Evolutionary conservation across 1,284 basidiomycete genomes (phyloP).

Genomic region (Ustilago lituana): DNA sequence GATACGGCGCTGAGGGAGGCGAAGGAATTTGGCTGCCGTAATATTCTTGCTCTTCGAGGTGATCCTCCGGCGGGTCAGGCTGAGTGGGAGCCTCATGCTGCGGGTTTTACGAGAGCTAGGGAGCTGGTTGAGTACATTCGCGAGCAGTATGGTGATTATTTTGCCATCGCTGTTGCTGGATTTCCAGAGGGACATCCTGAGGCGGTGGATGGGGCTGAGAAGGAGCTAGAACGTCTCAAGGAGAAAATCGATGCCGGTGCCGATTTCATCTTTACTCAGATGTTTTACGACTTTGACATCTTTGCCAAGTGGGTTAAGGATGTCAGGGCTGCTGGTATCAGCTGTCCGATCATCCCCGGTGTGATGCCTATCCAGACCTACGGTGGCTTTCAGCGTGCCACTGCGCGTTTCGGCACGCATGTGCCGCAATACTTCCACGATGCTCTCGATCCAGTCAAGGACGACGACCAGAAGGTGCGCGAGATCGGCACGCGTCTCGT

Average conservation of each 20-base stretch:
- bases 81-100: conserved; percentile 71
- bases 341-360: conserved; percentile 91
- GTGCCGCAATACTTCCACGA: conserved; percentile 85
- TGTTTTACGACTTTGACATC: conserved; percentile 90
- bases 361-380: conserved; percentile 98
- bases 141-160: conserved; percentile 64
- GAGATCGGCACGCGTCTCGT: conserved; percentile 57
- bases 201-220: conserved; percentile 67
- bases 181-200: conserved; percentile 75
- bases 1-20: conserved; percentile 92
- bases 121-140: conserved; percentile 66
- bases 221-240: conserved; percentile 85
- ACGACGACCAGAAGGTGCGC: conserved; percentile 65
- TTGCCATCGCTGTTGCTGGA: conserved; percentile 65
- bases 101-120: conserved; percentile 62
- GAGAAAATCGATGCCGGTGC: conserved; percentile 87
- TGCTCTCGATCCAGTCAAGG: conserved; percentile 86
- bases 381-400: conserved; percentile 94
- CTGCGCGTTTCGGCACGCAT: conserved; percentile 82
- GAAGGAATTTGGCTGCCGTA: conserved; percentile 88
- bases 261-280: conserved; percentile 91
- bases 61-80: conserved; percentile 44
- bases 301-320: conserved; percentile 86
- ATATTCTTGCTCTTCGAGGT: conserved; percentile 92
- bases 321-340: conserved; percentile 74